Percentiles rank a stretch among this genome's conserved stretches.
phyloP scores from a whole-genome alignment of 2,329 filamentous ascomycete species.

The Scytalidium lignicola region DNA sequence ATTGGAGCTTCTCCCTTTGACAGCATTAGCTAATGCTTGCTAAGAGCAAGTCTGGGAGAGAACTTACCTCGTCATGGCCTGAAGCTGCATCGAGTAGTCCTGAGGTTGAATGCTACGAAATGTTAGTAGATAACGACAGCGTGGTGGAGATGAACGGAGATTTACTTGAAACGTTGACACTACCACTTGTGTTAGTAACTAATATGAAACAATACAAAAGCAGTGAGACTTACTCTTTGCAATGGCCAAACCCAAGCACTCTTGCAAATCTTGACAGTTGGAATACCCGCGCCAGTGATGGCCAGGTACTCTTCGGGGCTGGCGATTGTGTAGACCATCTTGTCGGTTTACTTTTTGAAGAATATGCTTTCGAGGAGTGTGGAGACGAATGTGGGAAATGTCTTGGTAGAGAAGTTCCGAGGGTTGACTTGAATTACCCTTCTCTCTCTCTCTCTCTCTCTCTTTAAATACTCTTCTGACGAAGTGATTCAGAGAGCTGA shows the following conservation, averaged over 20 bases:
- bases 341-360: conserved; percentile 17
- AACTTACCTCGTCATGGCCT: conserved; percentile 67
- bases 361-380: neutral
- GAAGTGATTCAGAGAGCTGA: no score
- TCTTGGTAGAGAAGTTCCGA: no score
- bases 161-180: conserved; percentile 19
- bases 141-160: conserved; percentile 26
- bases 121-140: conserved; percentile 17
- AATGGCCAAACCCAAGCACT: conserved; percentile 68
- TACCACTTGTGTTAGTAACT: conserved; percentile 6
- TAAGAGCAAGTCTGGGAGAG: neutral
- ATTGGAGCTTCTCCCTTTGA: conserved; percentile 72
- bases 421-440: no score
- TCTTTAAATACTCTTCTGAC: no score
- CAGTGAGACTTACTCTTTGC: conserved; percentile 46
- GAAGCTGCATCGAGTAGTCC: conserved; percentile 76
- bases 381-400: no score
- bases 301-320: conserved; percentile 81
- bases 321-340: conserved; percentile 62
- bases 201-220: neutral
- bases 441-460: no score
- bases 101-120: conserved; percentile 59
- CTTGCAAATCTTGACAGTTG: conserved; percentile 72
- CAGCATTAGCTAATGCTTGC: neutral
- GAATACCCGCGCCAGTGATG: conserved; percentile 74